Conservation (phyloP, 768 basidiomycete genomes). For the Tricholoma matsutake region DNA sequence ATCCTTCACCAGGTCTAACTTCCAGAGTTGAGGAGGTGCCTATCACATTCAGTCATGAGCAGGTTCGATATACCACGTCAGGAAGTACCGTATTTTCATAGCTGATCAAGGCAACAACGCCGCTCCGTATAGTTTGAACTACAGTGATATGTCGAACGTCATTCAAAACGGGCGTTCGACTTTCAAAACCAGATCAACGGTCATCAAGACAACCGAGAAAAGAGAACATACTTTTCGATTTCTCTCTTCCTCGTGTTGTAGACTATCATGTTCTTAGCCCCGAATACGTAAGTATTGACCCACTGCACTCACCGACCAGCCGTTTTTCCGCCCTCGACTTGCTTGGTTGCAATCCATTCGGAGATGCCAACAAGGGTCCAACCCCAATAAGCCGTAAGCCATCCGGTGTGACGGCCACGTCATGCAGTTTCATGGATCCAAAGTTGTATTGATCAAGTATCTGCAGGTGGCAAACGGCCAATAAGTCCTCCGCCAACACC, state of each 20-base stretch:
- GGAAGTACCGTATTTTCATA: conserved; percentile 66
- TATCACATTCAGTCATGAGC: conserved; percentile 20
- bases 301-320: conserved; percentile 53
- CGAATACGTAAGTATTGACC: not conserved
- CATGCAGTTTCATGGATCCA: conserved; percentile 60
- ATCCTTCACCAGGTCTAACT: conserved; percentile 61
- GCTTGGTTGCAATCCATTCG: conserved; percentile 61
- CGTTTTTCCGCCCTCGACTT: conserved; percentile 71
- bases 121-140: conserved; percentile 44
- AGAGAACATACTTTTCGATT: conserved; percentile 56
- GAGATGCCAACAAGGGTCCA: conserved; percentile 62
- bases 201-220: not conserved
- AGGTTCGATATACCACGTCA: not conserved
- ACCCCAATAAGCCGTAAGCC: conserved; percentile 62
- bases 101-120: conserved; percentile 62
- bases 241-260: conserved; percentile 64
- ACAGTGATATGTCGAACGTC: conserved; percentile 71
- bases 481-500: not conserved
- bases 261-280: conserved; percentile 34
- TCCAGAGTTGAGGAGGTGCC: conserved; percentile 81
- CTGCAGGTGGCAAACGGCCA: conserved; percentile 23
- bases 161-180: conserved; percentile 70
- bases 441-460: conserved; percentile 58
- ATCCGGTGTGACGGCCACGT: conserved; percentile 70
- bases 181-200: conserved; percentile 23